Evolutionary conservation across 306 rosid genomes (phyloP), one percentile per base, ranked within the genome.

Genomic region (Phaseolus lunatus): DNA sequence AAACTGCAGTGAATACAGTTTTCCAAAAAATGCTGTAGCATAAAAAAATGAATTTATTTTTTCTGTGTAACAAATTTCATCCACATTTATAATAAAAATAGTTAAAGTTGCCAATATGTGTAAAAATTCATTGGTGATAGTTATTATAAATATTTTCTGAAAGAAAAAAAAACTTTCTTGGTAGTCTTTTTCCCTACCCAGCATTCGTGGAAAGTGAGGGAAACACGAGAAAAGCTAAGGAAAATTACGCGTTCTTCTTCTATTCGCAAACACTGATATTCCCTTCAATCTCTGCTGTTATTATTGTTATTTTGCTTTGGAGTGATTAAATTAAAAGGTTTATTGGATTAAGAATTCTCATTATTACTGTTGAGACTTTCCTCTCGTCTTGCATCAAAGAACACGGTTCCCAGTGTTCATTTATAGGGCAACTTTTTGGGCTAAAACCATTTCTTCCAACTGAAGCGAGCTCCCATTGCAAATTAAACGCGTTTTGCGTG

Each of bases 361-460:
- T 53, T 66, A 15, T 70, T 29, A 59, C 23, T 29, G 67, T 61
- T 16, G 3, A 61, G 23, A 19, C 57, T 61, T 31, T 27, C 29
- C 54, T 54, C 31, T 69, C 56, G 2, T 29, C 8, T 69, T 41
- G 22, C 49, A 43, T 20, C 56, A 50, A 22, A 8, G 53, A 62
- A 52, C 23, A 7, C 35, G 70, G 53, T 47, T 23, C 71, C 29
- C 33, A 22, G 4, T 57, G 49, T 73, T 56, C 22, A 61, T 49
- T 78, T 73, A n/a, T 83, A 74, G 86, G 86, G 77, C 63, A 59
- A 48, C 67, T 49, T 79, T 43, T 5, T 58, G 15, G 0, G 8
- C 31, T 3, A 7, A 76, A 39, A 64, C 57, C 39, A 5, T 83
- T 68, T 54, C 80, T 67, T 58, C 45, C 24, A 50, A 4, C 49